Evolutionary conservation across 1,284 basidiomycete species (phyloP).

Genomic region (Ustilago bromivora): DNA sequence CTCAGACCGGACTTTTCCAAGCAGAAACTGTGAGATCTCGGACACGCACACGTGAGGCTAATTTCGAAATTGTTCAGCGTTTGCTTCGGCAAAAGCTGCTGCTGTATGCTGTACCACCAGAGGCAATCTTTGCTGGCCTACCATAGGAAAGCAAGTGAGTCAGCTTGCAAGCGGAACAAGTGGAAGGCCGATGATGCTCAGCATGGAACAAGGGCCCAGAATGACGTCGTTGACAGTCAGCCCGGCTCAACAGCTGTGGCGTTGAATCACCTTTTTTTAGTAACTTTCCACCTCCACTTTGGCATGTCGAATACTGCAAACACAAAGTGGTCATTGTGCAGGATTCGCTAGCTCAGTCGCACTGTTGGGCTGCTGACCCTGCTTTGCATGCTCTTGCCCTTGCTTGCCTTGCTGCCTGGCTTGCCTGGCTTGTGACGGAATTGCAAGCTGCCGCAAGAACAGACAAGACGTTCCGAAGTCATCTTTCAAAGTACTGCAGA

Average conservation of each 20-base stretch:
- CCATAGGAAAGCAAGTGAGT: conserved; percentile 11
- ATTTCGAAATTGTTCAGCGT: neutral
- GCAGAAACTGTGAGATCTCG: too few relatives aligned
- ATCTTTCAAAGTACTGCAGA: neutral
- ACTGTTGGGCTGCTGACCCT: conserved; percentile 10
- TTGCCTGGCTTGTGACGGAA: conserved; percentile 22
- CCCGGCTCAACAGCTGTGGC: conserved; percentile 12
- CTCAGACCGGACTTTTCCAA: too few relatives aligned
- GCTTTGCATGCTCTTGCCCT: neutral
- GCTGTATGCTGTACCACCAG: neutral
- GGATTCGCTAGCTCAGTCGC: neutral
- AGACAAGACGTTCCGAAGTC: conserved; percentile 13
- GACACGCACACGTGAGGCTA: too few relatives aligned
- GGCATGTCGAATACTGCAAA: neutral
- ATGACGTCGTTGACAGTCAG: conserved; percentile 51
- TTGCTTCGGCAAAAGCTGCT: neutral
- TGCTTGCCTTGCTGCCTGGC: conserved; percentile 1
- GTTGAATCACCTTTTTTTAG: conserved; percentile 15
- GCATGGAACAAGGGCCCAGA: neutral
- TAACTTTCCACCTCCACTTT: conserved; percentile 19
- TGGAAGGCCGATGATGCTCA: conserved; percentile 11
- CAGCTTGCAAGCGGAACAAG: conserved; percentile 5
- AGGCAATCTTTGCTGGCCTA: too few relatives aligned
- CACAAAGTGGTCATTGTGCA: neutral
- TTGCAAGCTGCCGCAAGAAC: neutral